Evolutionary conservation across 495 filamentous ascomycete species (phyloP).

Genomic region (Penicillium lividum): DNA sequence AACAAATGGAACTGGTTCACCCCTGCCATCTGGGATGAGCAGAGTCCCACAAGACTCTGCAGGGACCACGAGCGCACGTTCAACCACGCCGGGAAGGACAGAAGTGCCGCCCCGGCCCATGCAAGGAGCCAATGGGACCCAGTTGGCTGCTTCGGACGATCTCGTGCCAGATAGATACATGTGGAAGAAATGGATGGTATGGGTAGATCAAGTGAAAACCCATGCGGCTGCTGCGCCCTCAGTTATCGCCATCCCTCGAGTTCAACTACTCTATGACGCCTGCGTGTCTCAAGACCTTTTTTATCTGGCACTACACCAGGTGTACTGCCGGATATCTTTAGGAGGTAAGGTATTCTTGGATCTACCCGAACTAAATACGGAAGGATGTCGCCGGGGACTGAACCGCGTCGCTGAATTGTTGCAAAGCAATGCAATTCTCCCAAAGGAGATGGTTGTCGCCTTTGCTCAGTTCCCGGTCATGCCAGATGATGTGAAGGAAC

Average conservation of each 20-base stretch:
- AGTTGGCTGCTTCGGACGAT: neutral
- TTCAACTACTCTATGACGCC: conserved; percentile 58
- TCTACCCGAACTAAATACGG: conserved; percentile 13
- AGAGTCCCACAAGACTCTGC: neutral
- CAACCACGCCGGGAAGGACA: neutral
- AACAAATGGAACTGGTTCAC: neutral
- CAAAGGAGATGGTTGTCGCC: neutral
- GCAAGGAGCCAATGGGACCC: neutral
- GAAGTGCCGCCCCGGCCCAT: neutral
- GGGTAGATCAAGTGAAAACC: neutral
- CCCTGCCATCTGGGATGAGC: neutral
- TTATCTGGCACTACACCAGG: conserved; percentile 68
- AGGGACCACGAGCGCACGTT: neutral
- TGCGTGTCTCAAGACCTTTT: conserved; percentile 56
- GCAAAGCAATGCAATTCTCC: conserved; percentile 5
- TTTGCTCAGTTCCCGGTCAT: conserved; percentile 7
- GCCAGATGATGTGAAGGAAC: neutral
- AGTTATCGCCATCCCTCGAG: conserved; percentile 38
- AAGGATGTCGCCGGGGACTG: conserved; percentile 4
- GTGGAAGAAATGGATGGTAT: conserved; percentile 16
- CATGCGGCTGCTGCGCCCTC: neutral
- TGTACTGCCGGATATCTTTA: conserved; percentile 57
- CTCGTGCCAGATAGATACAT: neutral
- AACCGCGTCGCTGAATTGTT: conserved; percentile 9
- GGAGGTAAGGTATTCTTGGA: conserved; percentile 14